A percentile compares a stretch with the other conserved stretches of the same genome.
phyloP scores from a whole-genome alignment of 2,329 filamentous ascomycete species.

The Dothideomycetes sp. region DNA sequence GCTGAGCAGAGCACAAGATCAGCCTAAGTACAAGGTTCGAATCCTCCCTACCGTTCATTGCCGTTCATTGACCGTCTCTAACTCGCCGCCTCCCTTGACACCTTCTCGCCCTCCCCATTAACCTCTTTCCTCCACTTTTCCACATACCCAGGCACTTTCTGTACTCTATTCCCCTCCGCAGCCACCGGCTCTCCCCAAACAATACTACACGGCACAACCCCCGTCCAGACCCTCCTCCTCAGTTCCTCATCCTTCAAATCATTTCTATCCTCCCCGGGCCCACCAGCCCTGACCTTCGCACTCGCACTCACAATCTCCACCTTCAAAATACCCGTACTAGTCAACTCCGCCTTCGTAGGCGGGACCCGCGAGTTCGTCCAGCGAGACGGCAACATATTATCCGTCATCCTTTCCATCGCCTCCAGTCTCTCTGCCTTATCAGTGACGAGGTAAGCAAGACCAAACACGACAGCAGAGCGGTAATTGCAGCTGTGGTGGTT shows the following conservation, averaged over 20 bases:
- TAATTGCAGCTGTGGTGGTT: conserved; percentile 82
- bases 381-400: conserved; percentile 57
- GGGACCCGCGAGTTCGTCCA: conserved; percentile 61
- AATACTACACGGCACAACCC: conserved; percentile 54
- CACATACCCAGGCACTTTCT: conserved; percentile 37
- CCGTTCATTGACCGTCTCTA: too few relatives aligned
- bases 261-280: conserved; percentile 49
- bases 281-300: conserved; percentile 61
- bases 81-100: too few relatives aligned
- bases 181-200: conserved; percentile 53
- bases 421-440: conserved; percentile 60
- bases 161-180: conserved; percentile 47
- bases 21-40: too few relatives aligned
- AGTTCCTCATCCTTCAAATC: conserved; percentile 41
- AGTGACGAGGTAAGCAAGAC: conserved; percentile 57
- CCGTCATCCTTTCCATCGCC: conserved; percentile 69
- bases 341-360: conserved; percentile 62
- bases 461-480: conserved; percentile 68
- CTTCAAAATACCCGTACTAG: conserved; percentile 60
- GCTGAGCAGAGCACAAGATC: too few relatives aligned
- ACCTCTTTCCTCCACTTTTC: neutral
- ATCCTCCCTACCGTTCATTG: too few relatives aligned
- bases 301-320: conserved; percentile 60
- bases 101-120: too few relatives aligned
- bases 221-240: conserved; percentile 44